Evolutionary conservation across 176 grass and related monocot species (phyloP).

Genomic region (Aegilops tauschii): DNA sequence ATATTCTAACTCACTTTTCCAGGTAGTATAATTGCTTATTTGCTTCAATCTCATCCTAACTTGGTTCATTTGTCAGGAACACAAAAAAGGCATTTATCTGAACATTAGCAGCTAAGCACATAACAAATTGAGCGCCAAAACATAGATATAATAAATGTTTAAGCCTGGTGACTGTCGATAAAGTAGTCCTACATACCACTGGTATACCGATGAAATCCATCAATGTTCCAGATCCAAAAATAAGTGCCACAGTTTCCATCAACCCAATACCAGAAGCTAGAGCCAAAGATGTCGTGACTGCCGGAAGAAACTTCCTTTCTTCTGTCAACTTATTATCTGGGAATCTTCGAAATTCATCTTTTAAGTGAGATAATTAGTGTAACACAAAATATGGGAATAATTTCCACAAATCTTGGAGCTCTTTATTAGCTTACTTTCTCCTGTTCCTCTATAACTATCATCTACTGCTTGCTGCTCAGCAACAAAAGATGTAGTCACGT

Average conservation of each 20-base stretch:
- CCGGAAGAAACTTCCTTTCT: conserved; percentile 69
- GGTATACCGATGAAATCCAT: conserved; percentile 79
- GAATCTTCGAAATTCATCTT: conserved; percentile 13
- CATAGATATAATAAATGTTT: neutral
- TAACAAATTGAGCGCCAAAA: neutral
- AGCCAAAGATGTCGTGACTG: conserved; percentile 80
- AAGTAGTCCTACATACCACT: conserved; percentile 55
- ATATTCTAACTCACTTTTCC: neutral
- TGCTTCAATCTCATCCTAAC: neutral
- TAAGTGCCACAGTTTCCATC: conserved; percentile 52
- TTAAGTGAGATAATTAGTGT: conserved; percentile 35
- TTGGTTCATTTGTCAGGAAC: neutral
- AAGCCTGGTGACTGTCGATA: neutral
- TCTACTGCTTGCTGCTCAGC: conserved; percentile 76
- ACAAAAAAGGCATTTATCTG: neutral
- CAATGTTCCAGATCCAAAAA: conserved; percentile 60
- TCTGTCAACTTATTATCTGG: conserved; percentile 26
- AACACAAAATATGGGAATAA: neutral
- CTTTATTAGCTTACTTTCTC: conserved; percentile 25
- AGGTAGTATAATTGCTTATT: neutral
- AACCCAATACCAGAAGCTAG: conserved; percentile 75
- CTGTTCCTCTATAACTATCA: neutral
- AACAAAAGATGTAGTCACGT: conserved; percentile 89
- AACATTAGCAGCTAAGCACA: neutral
- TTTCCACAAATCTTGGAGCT: neutral